phyloP scores from a whole-genome alignment of 805 yeast genomes.

The Cyberlindnera amylophila region DNA sequence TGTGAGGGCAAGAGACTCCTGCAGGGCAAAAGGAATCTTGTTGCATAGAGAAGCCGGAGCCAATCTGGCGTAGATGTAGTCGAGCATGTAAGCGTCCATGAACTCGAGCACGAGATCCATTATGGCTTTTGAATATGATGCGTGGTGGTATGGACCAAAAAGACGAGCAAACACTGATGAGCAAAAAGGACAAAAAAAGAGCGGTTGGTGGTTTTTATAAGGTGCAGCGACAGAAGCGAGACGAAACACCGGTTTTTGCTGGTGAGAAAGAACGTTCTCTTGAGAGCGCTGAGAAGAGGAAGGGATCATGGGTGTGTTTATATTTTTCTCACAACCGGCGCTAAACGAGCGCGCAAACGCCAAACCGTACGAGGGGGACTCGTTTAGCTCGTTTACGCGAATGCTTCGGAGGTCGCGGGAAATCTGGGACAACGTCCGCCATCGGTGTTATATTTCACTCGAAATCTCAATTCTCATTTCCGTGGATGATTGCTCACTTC shows the following conservation, averaged over 20 bases:
- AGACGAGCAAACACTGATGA: no score
- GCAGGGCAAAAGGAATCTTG: conserved; percentile 30
- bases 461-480: no score
- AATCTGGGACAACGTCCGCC: no score
- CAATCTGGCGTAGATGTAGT: conserved; percentile 63
- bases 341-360: conserved; percentile 5
- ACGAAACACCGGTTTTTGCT: not conserved
- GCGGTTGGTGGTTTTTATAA: no score
- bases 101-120: conserved; percentile 94
- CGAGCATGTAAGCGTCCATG: conserved; percentile 69
- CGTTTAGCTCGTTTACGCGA: conserved; percentile 15
- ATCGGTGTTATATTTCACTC: no score
- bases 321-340: not conserved
- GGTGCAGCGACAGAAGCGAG: no score
- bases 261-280: not conserved
- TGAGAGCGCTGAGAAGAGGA: not conserved
- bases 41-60: conserved; percentile 55
- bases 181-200: no score
- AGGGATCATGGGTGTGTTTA: conserved; percentile 5
- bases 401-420: not conserved
- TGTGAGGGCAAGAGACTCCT: conserved; percentile 25
- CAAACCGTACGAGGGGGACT: not conserved
- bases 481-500: no score
- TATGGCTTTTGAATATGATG: conserved; percentile 6
- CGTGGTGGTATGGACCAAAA: no score